A percentile compares a stretch with the other conserved stretches of the same genome.
These are phyloP conservation scores for Nitzschia putrida DNA, from an alignment of 108 stramenopile genomes.

Conservation along the genomic window DNA sequence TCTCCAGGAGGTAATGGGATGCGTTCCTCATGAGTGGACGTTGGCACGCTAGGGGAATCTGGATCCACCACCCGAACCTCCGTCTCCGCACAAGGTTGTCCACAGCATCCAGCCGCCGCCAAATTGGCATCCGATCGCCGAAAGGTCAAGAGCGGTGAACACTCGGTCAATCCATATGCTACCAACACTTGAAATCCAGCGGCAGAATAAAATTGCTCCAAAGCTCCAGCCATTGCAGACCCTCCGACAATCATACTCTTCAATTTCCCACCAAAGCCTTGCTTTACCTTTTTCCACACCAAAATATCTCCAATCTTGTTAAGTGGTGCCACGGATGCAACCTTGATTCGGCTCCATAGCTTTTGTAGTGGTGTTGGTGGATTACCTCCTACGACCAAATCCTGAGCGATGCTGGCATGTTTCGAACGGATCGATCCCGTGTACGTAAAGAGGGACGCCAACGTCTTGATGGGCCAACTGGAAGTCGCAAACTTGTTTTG, in stretches of 20 bases:
- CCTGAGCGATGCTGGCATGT: conserved; percentile 65
- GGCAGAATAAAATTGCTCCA: conserved; percentile 90
- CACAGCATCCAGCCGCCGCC: conserved; percentile 78
- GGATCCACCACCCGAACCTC: conserved; percentile 82
- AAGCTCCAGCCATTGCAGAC: conserved; percentile 79
- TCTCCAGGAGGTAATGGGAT: conserved; percentile 50
- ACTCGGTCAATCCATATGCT: conserved; percentile 93
- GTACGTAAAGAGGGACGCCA: conserved; percentile 73
- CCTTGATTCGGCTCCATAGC: conserved; percentile 51
- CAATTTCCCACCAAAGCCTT: conserved; percentile 88
- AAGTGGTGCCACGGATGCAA: conserved; percentile 63
- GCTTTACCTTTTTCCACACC: conserved; percentile 90
- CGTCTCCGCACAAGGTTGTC: conserved; percentile 71
- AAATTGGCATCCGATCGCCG: conserved; percentile 74
- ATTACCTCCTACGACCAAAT: conserved; percentile 64
- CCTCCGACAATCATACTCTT: conserved; percentile 88
- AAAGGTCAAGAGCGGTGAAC: conserved; percentile 74
- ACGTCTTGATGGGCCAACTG: conserved; percentile 66
- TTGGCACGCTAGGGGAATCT: conserved; percentile 39
- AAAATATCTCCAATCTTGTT: conserved; percentile 87
- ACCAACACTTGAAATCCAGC: conserved; percentile 81
- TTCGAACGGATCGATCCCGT: conserved; percentile 54
- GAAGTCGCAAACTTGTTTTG: conserved; percentile 86
- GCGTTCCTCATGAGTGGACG: conserved; percentile 45
- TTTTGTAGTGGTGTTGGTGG: conserved; percentile 48